Evolutionary conservation across 768 basidiomycete genomes (phyloP), one percentile per base, ranked within the genome.

Genomic region (Termitomyces sp.): DNA sequence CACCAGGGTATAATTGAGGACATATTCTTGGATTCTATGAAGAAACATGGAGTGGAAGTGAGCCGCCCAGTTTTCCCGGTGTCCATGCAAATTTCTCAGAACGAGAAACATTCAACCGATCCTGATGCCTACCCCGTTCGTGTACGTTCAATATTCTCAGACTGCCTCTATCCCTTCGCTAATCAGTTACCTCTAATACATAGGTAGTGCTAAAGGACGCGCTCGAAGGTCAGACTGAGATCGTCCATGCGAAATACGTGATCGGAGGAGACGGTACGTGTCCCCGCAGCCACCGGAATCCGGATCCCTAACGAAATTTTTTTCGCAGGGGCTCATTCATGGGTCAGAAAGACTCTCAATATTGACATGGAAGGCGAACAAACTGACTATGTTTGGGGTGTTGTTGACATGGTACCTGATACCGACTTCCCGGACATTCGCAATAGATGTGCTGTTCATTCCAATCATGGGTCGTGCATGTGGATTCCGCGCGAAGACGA

Each of bases 401-500:
- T 93, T 3, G 71, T 92, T 19, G 92, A 92, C 68, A 74, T 83
- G 49, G 63, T 82, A 25, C 86, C 86, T 0, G 78, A 84, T n/a
- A 90, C 89, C 1, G 75, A 90, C 65, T 89, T 91, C 58, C 90
- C 90, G 0, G 89, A 92, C 66, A 85, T 89, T 58, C 83, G 89
- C 17, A 84, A 84, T 55, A 78, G 75, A 60, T 74, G 75, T 48
- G 83, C 73, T 0, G 81, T 91, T n/a, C 89, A 91, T 67, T 90
- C 89, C 0, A 76, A 77, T 37, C 77, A 81, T 48, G 85, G 87
- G 1, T 83, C 86, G 0, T 83, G 85, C 56, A 86, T 91, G 83
- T 66, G 89, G 44, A 89, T 92, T 50, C 90, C 90, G 0, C 79
- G 90, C 34, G 85, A 89, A 64, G 81, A 73, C 1, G 85, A 86